phyloP scores from a whole-genome alignment of 306 rosid species.

The Trifolium pratense region DNA sequence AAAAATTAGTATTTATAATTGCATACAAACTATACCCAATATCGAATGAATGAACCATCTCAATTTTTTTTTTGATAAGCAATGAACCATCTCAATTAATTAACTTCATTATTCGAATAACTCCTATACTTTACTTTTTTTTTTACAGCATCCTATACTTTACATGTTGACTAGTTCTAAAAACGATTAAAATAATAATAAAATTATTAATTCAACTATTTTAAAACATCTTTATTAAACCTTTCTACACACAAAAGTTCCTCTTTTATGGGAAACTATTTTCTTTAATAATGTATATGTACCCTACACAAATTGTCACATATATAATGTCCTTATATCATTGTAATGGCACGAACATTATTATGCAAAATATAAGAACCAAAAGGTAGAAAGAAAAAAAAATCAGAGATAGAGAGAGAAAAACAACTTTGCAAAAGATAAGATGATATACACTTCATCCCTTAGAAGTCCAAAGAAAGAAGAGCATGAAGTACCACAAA shows the following conservation, averaged over 20 bases:
- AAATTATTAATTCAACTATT: not conserved
- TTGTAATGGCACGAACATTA: conserved; percentile 32
- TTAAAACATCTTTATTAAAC: not conserved
- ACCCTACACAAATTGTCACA: conserved; percentile 7
- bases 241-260: not conserved
- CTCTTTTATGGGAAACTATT: not conserved
- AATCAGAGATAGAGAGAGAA: conserved; percentile 26
- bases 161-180: not conserved
- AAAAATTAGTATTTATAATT: too few relatives aligned
- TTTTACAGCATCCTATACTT: not conserved
- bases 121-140: not conserved
- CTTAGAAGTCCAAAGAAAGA: conserved; percentile 67
- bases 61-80: too few relatives aligned
- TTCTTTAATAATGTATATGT: not conserved
- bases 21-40: not conserved
- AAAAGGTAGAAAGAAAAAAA: conserved; percentile 22
- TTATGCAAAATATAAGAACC: conserved; percentile 35
- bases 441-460: conserved; percentile 45
- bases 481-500: conserved; percentile 66
- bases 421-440: conserved; percentile 35
- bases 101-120: not conserved
- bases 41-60: not conserved
- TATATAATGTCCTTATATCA: conserved; percentile 1
- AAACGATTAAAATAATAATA: not conserved
- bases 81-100: not conserved